Evolutionary conservation across 495 filamentous ascomycete genomes (phyloP).

Genomic region (Neurospora sp.): DNA sequence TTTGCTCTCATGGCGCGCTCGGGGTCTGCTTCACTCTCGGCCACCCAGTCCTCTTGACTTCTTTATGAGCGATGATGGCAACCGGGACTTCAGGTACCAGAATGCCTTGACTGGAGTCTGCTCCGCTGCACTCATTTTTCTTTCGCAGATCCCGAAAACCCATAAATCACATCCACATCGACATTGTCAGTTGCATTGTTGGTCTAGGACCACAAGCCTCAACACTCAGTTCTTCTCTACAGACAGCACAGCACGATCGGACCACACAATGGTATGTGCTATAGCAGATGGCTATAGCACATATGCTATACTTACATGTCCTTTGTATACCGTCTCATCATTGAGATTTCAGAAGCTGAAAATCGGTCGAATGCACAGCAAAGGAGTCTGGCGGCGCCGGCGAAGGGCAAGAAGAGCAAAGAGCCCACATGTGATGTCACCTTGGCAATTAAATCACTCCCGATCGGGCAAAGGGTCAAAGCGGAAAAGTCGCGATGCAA

Average conservation of each 20-base stretch:
- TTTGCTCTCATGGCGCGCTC: not conserved
- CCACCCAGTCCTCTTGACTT: not conserved
- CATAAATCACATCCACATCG: not conserved
- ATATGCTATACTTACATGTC: not conserved
- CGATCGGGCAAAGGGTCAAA: constrained; percentile 11
- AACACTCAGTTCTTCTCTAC: not conserved
- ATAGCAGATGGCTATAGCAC: not conserved
- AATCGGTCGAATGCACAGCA: not conserved
- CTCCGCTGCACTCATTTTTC: not conserved
- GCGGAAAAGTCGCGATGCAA: constrained; percentile 12
- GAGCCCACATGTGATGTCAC: not conserved
- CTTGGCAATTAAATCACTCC: not conserved
- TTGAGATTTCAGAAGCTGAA: not conserved
- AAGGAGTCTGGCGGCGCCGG: not conserved
- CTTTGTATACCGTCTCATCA: not conserved
- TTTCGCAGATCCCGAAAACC: not conserved
- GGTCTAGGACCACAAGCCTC: not conserved
- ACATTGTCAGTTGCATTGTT: not conserved
- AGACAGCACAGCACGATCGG: not conserved
- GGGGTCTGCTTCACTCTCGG: not conserved
- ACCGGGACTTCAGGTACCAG: not conserved
- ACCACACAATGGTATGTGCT: not conserved
- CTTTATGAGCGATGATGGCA: not conserved
- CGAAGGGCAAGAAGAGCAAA: not conserved
- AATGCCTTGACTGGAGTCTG: not conserved